phyloP scores from a whole-genome alignment of 176 grass and related monocot species.

The Saccharum spontaneum region DNA sequence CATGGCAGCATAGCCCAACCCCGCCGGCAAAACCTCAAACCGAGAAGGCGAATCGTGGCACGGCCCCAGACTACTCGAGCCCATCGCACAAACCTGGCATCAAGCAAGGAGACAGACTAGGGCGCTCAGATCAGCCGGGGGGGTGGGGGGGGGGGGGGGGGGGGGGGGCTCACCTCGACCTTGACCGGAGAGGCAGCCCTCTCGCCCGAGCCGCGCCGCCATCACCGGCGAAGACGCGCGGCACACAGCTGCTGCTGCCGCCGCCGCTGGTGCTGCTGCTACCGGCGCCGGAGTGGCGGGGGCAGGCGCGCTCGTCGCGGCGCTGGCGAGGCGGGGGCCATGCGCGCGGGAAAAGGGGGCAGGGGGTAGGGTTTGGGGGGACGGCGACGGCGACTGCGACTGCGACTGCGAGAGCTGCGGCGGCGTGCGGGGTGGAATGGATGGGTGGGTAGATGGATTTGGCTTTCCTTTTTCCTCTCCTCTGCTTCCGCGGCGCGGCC shows the following conservation, averaged over 20 bases:
- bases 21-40: neutral
- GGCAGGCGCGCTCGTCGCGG: neutral
- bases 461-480: neutral
- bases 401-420: neutral
- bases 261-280: neutral
- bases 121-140: slow-evolving; percentile 36
- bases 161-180: slow-evolving; percentile 4
- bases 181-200: neutral
- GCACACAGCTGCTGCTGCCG: neutral
- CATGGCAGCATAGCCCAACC: neutral
- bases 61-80: neutral
- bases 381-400: neutral
- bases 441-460: neutral
- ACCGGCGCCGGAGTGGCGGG: neutral
- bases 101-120: neutral
- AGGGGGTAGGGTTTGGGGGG: slow-evolving; percentile 34
- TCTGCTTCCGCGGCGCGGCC: slow-evolving; percentile 18
- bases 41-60: neutral
- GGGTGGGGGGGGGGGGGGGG: too few relatives aligned
- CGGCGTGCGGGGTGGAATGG: slow-evolving; percentile 3
- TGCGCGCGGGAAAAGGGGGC: neutral
- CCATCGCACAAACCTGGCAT: neutral
- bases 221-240: neutral
- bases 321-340: slow-evolving; percentile 36
- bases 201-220: slow-evolving; percentile 25